Conservation (phyloP, 2,329 filamentous ascomycete species). For the Xylaria sp. region DNA sequence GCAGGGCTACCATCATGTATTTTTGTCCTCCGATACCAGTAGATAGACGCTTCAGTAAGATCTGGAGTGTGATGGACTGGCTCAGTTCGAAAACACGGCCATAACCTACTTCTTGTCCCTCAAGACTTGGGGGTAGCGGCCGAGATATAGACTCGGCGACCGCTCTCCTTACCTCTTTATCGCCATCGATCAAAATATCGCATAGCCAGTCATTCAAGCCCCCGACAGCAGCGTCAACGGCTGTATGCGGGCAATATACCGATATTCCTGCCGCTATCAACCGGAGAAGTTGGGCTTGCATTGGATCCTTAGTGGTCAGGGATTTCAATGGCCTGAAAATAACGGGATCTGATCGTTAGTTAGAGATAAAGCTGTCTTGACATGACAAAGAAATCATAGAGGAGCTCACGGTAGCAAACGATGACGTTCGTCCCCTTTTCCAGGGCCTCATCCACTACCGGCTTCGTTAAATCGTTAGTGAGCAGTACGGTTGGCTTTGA, state of each 20-base stretch:
- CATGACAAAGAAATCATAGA: neutral
- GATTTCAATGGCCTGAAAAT: conserved; percentile 94
- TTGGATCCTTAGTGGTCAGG: conserved; percentile 80
- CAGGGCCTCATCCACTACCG: conserved; percentile 90
- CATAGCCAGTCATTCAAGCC: conserved; percentile 96
- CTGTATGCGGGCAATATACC: conserved; percentile 95
- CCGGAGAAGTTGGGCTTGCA: conserved; percentile 83
- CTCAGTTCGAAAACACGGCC: conserved; percentile 55
- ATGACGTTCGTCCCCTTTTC: conserved; percentile 76
- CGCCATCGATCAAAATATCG: conserved; percentile 72
- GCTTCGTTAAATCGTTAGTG: conserved; percentile 88
- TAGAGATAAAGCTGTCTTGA: neutral
- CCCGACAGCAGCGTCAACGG: conserved; percentile 82
- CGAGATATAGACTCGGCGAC: conserved; percentile 53
- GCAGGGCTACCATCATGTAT: conserved; percentile 56
- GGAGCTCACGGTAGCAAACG: conserved; percentile 77
- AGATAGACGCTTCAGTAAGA: conserved; percentile 62
- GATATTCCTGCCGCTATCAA: conserved; percentile 87
- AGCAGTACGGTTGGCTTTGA: conserved; percentile 53
- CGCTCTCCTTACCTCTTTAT: conserved; percentile 44
- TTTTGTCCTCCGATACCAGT: conserved; percentile 69
- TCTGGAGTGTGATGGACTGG: conserved; percentile 46
- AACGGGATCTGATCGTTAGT: conserved; percentile 73
- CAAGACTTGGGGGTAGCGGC: conserved; percentile 49
- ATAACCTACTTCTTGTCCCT: conserved; percentile 54